Base-by-base conservation (phyloP, 495 filamentous ascomycete species). In the Thermothielavioides terrestris region DNA sequence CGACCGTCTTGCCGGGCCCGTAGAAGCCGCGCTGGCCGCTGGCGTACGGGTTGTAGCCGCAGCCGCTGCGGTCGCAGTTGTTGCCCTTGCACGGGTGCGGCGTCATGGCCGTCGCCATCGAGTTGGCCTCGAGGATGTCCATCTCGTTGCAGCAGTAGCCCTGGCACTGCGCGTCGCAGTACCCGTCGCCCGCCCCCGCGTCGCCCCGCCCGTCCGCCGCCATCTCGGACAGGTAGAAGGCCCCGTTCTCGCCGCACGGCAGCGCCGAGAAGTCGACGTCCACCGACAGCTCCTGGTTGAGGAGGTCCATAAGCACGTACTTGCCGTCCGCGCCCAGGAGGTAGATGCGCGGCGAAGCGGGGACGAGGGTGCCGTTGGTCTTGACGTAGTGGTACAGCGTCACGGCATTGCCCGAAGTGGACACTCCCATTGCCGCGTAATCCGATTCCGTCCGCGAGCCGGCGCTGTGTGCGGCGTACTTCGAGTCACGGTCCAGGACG, bases 61-160 rank as follows among this genome's bases (percentile, higher is more conserved):
- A 88, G 48, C 84, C 83, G 60, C 79, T 61, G 35, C 8, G 12
- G n/a, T 43, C 36, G 49, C 78, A 78, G 63, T 82, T 38, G 12
- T 53, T 60, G 43, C 73, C 72, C 36, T 59, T 63, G 68, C 79
- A 82, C 20, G 79, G 71, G 57, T 85, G 81, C 6, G 81, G 81
- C 6, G 81, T 83, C 41, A 75, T 65, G 6, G 76, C 78, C 0
- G 72, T 78, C 12, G 82, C 73, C 49, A 76, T 69, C 10, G 64
- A 64, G 67, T 86, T 86, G 49, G 80, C 81, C 57, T 85, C 81
- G 78, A 80, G 83, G 60, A 86, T 75, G 57, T 86, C 82, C 72
- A 86, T 78, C 64, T 84, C 83, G 3, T 76, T 70, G 60, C 82
- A 85, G 74, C 83, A 85, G 28, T 78, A 69, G 47, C 81, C 81